A percentile compares a stretch with the other conserved stretches of the same genome.
Conservation (phyloP, 768 basidiomycete species). For the Daedaleopsis sinensis region DNA sequence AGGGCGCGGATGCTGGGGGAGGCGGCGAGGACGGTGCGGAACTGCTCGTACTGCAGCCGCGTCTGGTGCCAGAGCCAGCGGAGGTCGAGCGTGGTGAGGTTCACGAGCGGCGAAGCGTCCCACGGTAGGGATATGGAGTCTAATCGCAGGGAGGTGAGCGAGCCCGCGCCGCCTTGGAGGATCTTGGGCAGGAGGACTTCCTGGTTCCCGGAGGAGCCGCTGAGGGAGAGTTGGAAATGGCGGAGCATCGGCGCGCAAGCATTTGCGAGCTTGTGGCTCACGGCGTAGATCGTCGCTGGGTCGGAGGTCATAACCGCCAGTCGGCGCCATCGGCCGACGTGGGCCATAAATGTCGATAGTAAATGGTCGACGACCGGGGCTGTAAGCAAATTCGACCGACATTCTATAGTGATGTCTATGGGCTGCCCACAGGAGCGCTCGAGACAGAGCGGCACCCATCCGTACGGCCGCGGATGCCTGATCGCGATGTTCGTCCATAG, state of each 20-base stretch:
- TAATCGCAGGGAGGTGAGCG: constrained; percentile 24
- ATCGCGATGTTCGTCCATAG: constrained; percentile 27
- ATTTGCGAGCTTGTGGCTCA: constrained; percentile 20
- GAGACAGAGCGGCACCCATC: constrained; percentile 22
- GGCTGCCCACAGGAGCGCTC: constrained; percentile 16
- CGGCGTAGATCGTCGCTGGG: constrained; percentile 14
- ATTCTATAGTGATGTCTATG: constrained; percentile 27
- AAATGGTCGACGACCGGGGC: constrained; percentile 16
- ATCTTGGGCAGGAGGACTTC: constrained; percentile 22
- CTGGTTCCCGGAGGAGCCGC: constrained; percentile 23
- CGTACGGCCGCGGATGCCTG: constrained; percentile 18
- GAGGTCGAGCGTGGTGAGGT: constrained; percentile 24
- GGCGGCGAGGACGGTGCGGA: constrained; percentile 23
- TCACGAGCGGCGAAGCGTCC: constrained; percentile 15
- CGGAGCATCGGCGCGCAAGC: constrained; percentile 17
- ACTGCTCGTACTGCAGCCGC: constrained; percentile 24
- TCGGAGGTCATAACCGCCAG: constrained; percentile 25
- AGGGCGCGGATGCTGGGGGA: constrained; percentile 23
- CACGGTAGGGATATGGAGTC: constrained; percentile 27
- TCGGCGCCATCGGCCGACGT: constrained; percentile 23
- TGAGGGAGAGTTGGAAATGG: constrained; percentile 25
- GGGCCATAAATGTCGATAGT: constrained; percentile 17
- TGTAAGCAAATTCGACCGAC: constrained; percentile 17
- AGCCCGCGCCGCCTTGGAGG: constrained; percentile 24
- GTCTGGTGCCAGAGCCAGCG: constrained; percentile 30